Evolutionary conservation across 169 alveolate genomes (phyloP), one percentile per base, ranked within the genome.

Genomic region (Cryptosporidium bovis): DNA sequence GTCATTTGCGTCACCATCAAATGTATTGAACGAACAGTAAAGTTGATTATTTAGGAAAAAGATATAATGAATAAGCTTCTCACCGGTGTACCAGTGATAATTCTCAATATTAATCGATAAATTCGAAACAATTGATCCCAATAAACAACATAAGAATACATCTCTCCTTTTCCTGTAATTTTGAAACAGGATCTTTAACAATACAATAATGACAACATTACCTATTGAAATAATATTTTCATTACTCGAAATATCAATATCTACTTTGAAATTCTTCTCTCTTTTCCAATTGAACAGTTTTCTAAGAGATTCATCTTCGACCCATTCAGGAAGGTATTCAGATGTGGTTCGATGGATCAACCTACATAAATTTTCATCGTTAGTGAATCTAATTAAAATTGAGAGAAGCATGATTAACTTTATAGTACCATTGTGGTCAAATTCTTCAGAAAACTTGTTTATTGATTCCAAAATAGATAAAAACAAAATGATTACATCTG

Each of bases 61-160:
- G 13, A 56, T 33, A 77, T 77, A 77, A 8, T 77, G 87, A 15
- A 60, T 27, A 16, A 62, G 60, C 27, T 77, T 77, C 20, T 77
- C 87, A 10, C 77, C 69, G 40, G 55, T 64, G 44, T 44, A 4
- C 87, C 87, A 77, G 44, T 77, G 87, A 40, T 58, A 58, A 36
- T 77, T 77, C 34, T 77, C 51, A 33, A 77, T 46, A 40, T 56
- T 29, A 34, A 29, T 60, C n/a, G 87, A 77, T 8, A 77, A 16
- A 36, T 77, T 77, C 36, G 36, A 46, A 58, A 77, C 58, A 29
- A 60, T 77, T 7, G 71, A 56, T 33, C 33, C 58, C 13, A 46
- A 18, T 15, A 60, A 34, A 27, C 36, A 40, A 34, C 87, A 77
- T 62, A 77, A 24, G 56, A 44, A 77, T 24, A 48, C 50, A 2